These are phyloP conservation scores for Halophytophthora polymorphica DNA, from an alignment of 352 stramenopile genomes.

Conservation along the genomic window DNA sequence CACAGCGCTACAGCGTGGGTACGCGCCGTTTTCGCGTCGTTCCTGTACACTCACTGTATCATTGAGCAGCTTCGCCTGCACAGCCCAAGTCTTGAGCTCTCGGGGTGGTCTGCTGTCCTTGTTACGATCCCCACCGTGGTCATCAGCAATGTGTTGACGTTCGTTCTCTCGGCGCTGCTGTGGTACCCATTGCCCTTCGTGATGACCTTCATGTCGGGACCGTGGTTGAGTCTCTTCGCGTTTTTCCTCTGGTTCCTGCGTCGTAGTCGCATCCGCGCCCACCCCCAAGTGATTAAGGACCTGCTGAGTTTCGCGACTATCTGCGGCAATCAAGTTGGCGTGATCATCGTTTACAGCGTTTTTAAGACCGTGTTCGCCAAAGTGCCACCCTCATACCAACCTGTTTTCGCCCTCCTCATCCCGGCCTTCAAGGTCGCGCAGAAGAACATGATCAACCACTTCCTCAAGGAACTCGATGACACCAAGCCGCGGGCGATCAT, in stretches of 20 bases:
- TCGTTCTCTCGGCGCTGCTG: slow-evolving; percentile 3
- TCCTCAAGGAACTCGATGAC: slow-evolving; percentile 7
- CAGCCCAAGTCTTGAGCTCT: slow-evolving; percentile 14
- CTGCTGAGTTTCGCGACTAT: slow-evolving; percentile 14
- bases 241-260: slow-evolving; percentile 14
- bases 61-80: slow-evolving; percentile 23
- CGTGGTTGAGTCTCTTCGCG: slow-evolving; percentile 11
- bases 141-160: slow-evolving; percentile 5
- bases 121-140: slow-evolving; percentile 15
- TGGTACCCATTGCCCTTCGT: slow-evolving; percentile 17
- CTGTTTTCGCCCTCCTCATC: background rate
- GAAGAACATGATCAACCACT: slow-evolving; percentile 14
- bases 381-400: slow-evolving; percentile 8
- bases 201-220: slow-evolving; percentile 9
- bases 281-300: slow-evolving; percentile 13
- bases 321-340: slow-evolving; percentile 7
- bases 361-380: slow-evolving; percentile 10
- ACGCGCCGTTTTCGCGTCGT: slow-evolving; percentile 5
- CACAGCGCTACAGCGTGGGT: slow-evolving; percentile 13
- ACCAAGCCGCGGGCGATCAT: slow-evolving; percentile 8
- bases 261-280: slow-evolving; percentile 12
- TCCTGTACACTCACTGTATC: slow-evolving; percentile 20
- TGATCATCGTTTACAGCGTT: slow-evolving; percentile 7
- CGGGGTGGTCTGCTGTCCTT: background rate
- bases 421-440: slow-evolving; percentile 11